Percentiles rank a stretch among this genome's conserved stretches.
phyloP scores from a whole-genome alignment of 2,329 filamentous ascomycete genomes.

The Aspergillus pseudotamarii region DNA sequence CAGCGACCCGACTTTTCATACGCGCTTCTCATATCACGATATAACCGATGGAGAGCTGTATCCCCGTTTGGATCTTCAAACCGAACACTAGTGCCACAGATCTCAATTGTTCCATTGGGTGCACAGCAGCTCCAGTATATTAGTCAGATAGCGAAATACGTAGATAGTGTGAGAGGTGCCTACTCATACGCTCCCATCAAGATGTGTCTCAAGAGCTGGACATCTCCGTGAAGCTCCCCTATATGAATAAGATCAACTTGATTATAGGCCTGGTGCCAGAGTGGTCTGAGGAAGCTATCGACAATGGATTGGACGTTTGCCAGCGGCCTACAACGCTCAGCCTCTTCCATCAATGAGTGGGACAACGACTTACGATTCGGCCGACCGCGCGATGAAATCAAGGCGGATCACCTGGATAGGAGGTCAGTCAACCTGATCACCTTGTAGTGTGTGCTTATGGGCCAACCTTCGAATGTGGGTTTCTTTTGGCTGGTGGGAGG shows the following conservation, averaged over 20 bases:
- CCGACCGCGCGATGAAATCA: too few species aligned
- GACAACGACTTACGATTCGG: too few species aligned
- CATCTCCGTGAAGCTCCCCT: background rate
- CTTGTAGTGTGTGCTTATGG: too few species aligned
- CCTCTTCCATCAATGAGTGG: too few species aligned
- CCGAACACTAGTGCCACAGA: background rate
- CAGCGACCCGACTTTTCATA: background rate
- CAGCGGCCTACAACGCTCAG: too few species aligned
- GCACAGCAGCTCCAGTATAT: background rate
- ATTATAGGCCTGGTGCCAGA: background rate
- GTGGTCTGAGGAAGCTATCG: too few species aligned
- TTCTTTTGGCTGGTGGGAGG: too few species aligned
- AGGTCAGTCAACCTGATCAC: too few species aligned
- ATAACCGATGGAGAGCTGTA: background rate
- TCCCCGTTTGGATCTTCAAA: background rate
- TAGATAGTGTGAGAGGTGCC: background rate
- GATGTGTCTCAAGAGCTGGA: slow-evolving; percentile 1
- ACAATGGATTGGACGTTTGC: too few species aligned
- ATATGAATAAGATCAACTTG: slow-evolving; percentile 1
- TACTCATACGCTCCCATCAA: slow-evolving; percentile 1
- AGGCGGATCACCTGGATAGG: too few species aligned
- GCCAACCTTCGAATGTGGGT: too few species aligned
- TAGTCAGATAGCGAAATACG: background rate
- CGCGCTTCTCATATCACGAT: background rate
- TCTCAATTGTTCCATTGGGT: slow-evolving; percentile 1